These are phyloP conservation scores for Thraustochytrium sp. DNA, from an alignment of 352 stramenopile genomes.

Conservation along the genomic window DNA sequence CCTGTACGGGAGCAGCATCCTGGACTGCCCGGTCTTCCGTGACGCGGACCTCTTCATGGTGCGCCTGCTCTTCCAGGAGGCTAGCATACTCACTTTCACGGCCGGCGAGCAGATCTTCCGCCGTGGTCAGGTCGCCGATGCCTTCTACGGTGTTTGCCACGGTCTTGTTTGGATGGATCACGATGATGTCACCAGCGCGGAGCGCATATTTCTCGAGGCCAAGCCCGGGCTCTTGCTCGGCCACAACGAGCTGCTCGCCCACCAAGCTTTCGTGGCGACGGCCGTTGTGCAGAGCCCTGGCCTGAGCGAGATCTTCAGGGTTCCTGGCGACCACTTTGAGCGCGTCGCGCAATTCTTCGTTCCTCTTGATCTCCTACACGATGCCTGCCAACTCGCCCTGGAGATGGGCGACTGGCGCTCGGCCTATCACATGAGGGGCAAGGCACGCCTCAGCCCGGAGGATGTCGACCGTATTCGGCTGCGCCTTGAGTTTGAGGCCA, in stretches of 20 bases:
- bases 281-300: background rate
- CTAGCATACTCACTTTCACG: background rate
- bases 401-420: background rate
- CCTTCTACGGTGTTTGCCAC: constrained; percentile 5
- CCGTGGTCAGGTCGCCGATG: background rate
- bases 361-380: background rate
- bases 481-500: background rate
- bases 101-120: background rate
- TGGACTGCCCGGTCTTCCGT: background rate
- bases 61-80: background rate
- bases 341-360: background rate
- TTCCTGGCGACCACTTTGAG: background rate
- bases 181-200: background rate
- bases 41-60: background rate
- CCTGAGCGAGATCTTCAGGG: background rate
- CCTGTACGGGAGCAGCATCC: background rate
- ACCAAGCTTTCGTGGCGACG: background rate
- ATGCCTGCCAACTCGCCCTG: background rate
- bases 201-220: background rate
- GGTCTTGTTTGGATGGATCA: background rate
- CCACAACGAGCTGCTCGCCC: background rate
- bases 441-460: background rate
- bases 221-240: background rate
- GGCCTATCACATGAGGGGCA: background rate
- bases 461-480: background rate